Evolutionary conservation across 2,329 filamentous ascomycete genomes (phyloP).

Genomic region (Graphilbum ipis-grandicollis): DNA sequence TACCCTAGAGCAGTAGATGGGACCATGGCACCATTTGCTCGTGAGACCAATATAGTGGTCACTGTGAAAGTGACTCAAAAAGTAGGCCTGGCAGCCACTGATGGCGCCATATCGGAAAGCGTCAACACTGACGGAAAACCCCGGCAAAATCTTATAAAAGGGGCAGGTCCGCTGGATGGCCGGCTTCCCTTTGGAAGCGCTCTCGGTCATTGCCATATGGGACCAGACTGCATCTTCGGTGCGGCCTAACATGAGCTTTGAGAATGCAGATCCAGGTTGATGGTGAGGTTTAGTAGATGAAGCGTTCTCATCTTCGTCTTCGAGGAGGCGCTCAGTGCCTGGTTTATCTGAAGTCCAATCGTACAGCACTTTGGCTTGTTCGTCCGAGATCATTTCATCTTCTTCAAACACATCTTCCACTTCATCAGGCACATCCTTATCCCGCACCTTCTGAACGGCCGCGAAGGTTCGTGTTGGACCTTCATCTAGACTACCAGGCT

Average conservation of each 20-base stretch:
- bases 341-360: not conserved
- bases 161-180: slow-evolving; percentile 84
- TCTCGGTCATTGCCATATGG: slow-evolving; percentile 63
- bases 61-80: slow-evolving; percentile 93
- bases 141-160: slow-evolving; percentile 96
- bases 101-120: slow-evolving; percentile 92
- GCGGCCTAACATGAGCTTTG: slow-evolving; percentile 81
- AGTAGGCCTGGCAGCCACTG: slow-evolving; percentile 83
- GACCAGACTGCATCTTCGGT: slow-evolving; percentile 86
- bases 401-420: not conserved
- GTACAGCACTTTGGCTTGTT: too few species aligned
- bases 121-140: slow-evolving; percentile 84
- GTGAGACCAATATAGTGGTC: slow-evolving; percentile 92
- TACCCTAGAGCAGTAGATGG: slow-evolving; percentile 89
- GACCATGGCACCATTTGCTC: slow-evolving; percentile 76
- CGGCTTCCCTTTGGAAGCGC: slow-evolving; percentile 63
- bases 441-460: too few species aligned
- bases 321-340: too few species aligned
- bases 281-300: too few species aligned
- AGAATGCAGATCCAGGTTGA: slow-evolving; percentile 42
- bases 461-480: not conserved
- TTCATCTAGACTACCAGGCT: not conserved
- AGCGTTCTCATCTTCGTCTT: too few species aligned
- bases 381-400: not conserved
- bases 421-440: too few species aligned